phyloP scores from a whole-genome alignment of 164 flowering plant genomes.

The Buxus sempervirens region DNA sequence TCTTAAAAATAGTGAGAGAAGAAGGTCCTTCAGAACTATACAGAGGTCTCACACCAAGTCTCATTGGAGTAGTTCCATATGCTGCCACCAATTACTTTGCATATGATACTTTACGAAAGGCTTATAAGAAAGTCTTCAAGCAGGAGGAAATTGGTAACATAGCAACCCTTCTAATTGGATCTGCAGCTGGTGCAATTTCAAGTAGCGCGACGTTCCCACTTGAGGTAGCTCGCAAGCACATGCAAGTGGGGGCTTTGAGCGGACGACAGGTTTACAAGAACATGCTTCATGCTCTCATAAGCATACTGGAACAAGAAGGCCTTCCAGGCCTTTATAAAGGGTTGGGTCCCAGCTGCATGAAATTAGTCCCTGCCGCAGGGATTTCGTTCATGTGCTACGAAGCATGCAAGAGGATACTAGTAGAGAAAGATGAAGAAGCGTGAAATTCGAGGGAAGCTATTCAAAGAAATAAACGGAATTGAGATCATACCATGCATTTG shows the following conservation, averaged over 20 bases:
- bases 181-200: conserved; percentile 77
- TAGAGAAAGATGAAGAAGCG: conserved; percentile 50
- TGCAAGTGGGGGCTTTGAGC: conserved; percentile 76
- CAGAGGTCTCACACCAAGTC: conserved; percentile 90
- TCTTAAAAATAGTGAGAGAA: conserved; percentile 68
- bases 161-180: conserved; percentile 70
- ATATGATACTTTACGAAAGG: conserved; percentile 71
- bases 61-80: conserved; percentile 92
- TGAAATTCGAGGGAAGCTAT: not conserved
- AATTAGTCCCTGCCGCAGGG: conserved; percentile 82
- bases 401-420: conserved; percentile 71
- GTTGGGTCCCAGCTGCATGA: conserved; percentile 78
- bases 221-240: conserved; percentile 83
- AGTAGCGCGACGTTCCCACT: conserved; percentile 79
- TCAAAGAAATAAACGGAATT: not conserved
- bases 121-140: conserved; percentile 41
- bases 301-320: conserved; percentile 63
- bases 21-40: conserved; percentile 86
- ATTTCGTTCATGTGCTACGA: conserved; percentile 93
- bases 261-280: conserved; percentile 61
- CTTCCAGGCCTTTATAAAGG: conserved; percentile 63
- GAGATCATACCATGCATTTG: not conserved
- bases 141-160: conserved; percentile 58
- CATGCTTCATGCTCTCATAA: conserved; percentile 60
- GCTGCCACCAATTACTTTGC: conserved; percentile 94